Evolutionary conservation across 306 rosid genomes (phyloP), one percentile per base, ranked within the genome.

Genomic region (Fragaria nilgerrensis): DNA sequence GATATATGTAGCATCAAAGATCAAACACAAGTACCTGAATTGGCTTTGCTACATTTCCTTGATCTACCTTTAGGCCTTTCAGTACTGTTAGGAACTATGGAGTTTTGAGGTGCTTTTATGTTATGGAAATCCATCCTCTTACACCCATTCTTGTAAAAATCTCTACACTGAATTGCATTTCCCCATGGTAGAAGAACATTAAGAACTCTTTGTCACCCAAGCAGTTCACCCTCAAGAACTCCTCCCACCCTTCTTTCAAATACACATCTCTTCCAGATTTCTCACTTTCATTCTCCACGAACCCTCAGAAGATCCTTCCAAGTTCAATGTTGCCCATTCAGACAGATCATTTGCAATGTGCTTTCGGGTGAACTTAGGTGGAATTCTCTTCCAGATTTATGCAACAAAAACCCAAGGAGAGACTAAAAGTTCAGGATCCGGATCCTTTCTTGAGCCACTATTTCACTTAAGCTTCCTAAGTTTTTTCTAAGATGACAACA

Each of bases 161-260:
- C 16, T 55, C 20, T 27, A 77, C 53, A 13, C 17, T 67, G 75
- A 77, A 77, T 23, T 52, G 41, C 45, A 66, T 34, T 25, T 63
- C 32, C 34, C 55, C 66, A 45, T 79, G 22, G 12, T 79, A 73
- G 25, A 37, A 49, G 62, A 79, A 63, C 11, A 50, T 22, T 69
- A 79, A 64, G 23, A 73, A 64, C 36, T 64, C 82, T 5, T 73
- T 25, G 13, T 22, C 16, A 23, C 55, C 65, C 41, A 79, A 65
- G n/a, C 65, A 72, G 37, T 64, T 53, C n/a, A 63, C 82, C 25
- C 4, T 9, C 25, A 64, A 32, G 56, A 73, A 79, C 44, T 65
- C 39, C 9, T 37, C n/a, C 78, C 78, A 79, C 45, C 78, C 82
- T 25, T 73, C 55, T 34, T 52, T 13, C 11, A 79, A 23, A 53